These are phyloP conservation scores for Kodamaea restingae DNA, from an alignment of 805 yeast genomes.

Conservation along the genomic window DNA sequence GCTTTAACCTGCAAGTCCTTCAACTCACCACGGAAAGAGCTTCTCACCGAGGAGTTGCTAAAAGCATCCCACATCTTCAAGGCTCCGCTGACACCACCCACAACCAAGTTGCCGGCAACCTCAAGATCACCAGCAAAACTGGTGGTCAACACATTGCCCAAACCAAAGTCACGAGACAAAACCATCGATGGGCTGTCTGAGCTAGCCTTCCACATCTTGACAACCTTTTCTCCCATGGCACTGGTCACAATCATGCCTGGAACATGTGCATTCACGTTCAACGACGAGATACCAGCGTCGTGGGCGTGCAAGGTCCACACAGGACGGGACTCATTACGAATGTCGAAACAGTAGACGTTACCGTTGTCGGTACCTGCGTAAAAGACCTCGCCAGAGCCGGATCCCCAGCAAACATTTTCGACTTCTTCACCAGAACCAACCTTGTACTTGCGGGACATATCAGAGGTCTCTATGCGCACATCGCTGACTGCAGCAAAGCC, in stretches of 20 bases:
- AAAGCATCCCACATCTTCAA: conserved; percentile 92
- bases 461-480: conserved; percentile 64
- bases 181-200: conserved; percentile 74
- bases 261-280: conserved; percentile 62
- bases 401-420: conserved; percentile 71
- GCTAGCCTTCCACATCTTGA: conserved; percentile 77
- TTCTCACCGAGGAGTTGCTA: conserved; percentile 74
- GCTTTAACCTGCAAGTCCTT: conserved; percentile 52
- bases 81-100: conserved; percentile 84
- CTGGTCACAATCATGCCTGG: conserved; percentile 79
- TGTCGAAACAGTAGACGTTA: conserved; percentile 82
- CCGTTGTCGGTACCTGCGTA: conserved; percentile 92
- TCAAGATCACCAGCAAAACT: conserved; percentile 85
- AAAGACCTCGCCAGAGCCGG: conserved; percentile 48
- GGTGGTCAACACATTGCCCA: conserved; percentile 83
- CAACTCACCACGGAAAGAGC: conserved; percentile 59
- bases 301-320: conserved; percentile 97
- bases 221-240: conserved; percentile 83
- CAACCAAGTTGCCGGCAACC: conserved; percentile 74
- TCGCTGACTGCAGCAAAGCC: conserved; percentile 77
- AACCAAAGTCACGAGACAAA: conserved; percentile 84
- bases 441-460: conserved; percentile 61
- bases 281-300: conserved; percentile 85
- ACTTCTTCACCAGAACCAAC: conserved; percentile 73
- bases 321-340: conserved; percentile 63